phyloP scores from a whole-genome alignment of 2,329 filamentous ascomycete genomes.

The Pseudogymnoascus sp. region DNA sequence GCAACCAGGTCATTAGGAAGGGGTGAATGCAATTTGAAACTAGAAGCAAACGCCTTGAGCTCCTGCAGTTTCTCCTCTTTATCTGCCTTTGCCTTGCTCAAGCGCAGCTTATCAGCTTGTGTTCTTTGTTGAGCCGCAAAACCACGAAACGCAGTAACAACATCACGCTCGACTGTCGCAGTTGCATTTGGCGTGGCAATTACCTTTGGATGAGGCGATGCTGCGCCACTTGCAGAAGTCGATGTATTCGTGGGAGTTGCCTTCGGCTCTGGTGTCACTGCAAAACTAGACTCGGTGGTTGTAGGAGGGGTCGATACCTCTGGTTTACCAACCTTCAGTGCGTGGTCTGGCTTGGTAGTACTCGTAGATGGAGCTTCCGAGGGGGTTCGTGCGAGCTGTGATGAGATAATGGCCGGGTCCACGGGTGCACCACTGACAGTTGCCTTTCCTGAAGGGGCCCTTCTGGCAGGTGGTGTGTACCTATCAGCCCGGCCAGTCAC shows the following conservation, averaged over 20 bases:
- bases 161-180: conserved; percentile 54
- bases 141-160: conserved; percentile 55
- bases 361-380: conserved; percentile 26
- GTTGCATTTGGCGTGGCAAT: conserved; percentile 45
- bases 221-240: conserved; percentile 31
- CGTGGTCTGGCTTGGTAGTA: conserved; percentile 16
- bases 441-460: conserved; percentile 67
- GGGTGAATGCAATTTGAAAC: conserved; percentile 89
- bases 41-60: conserved; percentile 87
- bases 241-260: conserved; percentile 17
- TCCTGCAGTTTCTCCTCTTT: conserved; percentile 91
- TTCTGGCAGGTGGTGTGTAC: conserved; percentile 84
- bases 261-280: conserved; percentile 27
- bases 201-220: conserved; percentile 25
- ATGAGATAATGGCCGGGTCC: conserved; percentile 85
- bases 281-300: conserved; percentile 22
- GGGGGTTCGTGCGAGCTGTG: conserved; percentile 55
- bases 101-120: conserved; percentile 49
- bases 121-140: conserved; percentile 53
- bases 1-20: conserved; percentile 87
- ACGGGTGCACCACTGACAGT: conserved; percentile 71
- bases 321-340: conserved; percentile 15
- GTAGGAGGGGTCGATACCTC: conserved; percentile 25
- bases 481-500: conserved; percentile 50
- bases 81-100: conserved; percentile 59